These are phyloP conservation scores for Millerozyma acaciae DNA, from an alignment of 805 yeast genomes.

Conservation along the genomic window DNA sequence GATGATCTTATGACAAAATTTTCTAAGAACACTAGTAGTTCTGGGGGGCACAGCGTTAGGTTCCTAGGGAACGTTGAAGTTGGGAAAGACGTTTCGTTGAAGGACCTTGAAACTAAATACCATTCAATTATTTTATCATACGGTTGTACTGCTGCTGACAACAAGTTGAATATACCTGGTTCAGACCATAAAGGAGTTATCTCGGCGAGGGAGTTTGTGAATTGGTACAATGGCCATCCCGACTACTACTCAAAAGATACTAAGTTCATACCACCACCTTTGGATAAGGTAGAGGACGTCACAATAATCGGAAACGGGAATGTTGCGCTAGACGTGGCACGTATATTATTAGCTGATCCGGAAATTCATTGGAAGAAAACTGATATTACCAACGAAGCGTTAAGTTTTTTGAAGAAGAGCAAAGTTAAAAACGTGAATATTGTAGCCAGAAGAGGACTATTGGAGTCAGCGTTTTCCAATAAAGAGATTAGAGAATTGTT, in stretches of 20 bases:
- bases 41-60: constrained; percentile 19
- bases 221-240: constrained; percentile 95
- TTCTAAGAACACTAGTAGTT: constrained; percentile 2
- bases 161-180: constrained; percentile 58
- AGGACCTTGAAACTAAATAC: constrained; percentile 50
- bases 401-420: constrained; percentile 47
- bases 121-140: constrained; percentile 77
- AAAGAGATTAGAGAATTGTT: constrained; percentile 86
- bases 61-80: constrained; percentile 72
- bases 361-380: constrained; percentile 57
- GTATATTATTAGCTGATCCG: constrained; percentile 64
- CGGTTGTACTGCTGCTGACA: constrained; percentile 65
- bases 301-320: constrained; percentile 95
- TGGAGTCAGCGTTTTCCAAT: constrained; percentile 86
- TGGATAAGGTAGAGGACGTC: constrained; percentile 59
- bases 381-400: constrained; percentile 67
- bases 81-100: constrained; percentile 58
- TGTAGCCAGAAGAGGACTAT: constrained; percentile 81
- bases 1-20: constrained; percentile 39
- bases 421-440: constrained; percentile 63
- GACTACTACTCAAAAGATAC: constrained; percentile 37
- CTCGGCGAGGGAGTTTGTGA: constrained; percentile 82
- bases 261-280: constrained; percentile 44
- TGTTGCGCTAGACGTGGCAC: constrained; percentile 88
- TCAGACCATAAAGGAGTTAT: constrained; percentile 61